Evolutionary conservation across 257 asterid genomes (phyloP).

Genomic region (Penstemon newberryi): DNA sequence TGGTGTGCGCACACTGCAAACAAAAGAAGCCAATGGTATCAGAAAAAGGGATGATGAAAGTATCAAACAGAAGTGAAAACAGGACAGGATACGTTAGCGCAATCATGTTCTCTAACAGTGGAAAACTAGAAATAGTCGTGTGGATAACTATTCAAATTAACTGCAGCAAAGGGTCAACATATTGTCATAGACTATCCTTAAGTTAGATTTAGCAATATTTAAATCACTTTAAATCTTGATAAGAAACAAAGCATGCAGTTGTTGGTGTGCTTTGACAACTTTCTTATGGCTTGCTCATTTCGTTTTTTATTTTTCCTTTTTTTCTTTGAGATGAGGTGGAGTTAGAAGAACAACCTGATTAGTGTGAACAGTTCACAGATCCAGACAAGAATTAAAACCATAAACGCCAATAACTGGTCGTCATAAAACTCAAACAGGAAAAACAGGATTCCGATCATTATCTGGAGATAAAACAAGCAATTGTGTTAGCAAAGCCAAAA

Average conservation of each 20-base stretch:
- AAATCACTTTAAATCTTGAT: conserved; percentile 1
- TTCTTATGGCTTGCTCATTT: conserved; percentile 12
- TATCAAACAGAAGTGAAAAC: background rate
- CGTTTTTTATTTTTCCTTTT: background rate
- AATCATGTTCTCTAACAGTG: conserved; percentile 14
- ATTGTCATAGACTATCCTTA: background rate
- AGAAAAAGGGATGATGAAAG: conserved; percentile 30
- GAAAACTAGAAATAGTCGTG: background rate
- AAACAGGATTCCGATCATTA: conserved; percentile 96
- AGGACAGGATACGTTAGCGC: conserved; percentile 10
- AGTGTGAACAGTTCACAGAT: conserved; percentile 95
- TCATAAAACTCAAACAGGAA: conserved; percentile 98
- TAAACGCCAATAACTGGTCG: conserved; percentile 95
- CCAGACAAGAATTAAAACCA: conserved; percentile 99
- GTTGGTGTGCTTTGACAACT: conserved; percentile 5
- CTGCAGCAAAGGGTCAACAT: background rate
- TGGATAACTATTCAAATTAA: conserved; percentile 5
- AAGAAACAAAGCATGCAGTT: conserved; percentile 2
- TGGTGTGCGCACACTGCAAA: conserved; percentile 98
- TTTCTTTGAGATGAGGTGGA: conserved; percentile 20
- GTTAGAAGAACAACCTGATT: conserved; percentile 68
- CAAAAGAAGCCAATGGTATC: conserved; percentile 35
- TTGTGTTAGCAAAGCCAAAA: conserved; percentile 25
- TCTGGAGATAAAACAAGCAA: conserved; percentile 52
- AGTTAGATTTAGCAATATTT: conserved; percentile 7